Base-by-base conservation (phyloP, 495 filamentous ascomycete genomes). In the Pseudevernia furfuracea region DNA sequence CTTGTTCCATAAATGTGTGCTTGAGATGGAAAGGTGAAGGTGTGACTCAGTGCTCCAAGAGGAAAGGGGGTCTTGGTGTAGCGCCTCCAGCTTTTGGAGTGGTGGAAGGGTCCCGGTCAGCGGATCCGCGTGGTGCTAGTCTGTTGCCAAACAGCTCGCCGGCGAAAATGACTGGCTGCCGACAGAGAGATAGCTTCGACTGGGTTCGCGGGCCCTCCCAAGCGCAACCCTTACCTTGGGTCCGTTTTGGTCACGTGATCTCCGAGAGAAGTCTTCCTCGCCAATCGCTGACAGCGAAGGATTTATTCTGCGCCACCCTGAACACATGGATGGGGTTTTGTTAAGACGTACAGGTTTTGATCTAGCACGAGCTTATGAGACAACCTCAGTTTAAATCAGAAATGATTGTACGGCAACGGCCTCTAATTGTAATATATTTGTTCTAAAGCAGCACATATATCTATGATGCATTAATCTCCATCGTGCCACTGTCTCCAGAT, bases 211-310 rank as follows among this genome's bases (percentile, higher is more conserved):
- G 62, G 11, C 32, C 28, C 34, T 59, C 32, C 55, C 62, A 64
- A 59, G 62, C 62, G 62, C 53, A 38, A 64, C 62, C 62, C 32
- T 48, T 46, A 30, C 39, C 43, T 21, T 48, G 62, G 62, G 55
- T 48, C 30, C 41, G 23, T 59, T 64, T 34, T 12, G 23, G 56
- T 64, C 62, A 64, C 52, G 62, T 64, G 62, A 64, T 58, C 55
- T 37, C 11, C 30, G 48, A 11, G 37, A 37, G 32, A 44, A 30
- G 43, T 9, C n/a, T 28, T 25, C 28, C 28, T 10, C 0, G 23
- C 1, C 46, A 49, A 49, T 49, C n/a, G 10, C 10, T 46, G 43
- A 46, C 43, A 23, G 7, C 43, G 43, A 10, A 7, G 17, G 6
- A 46, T 4, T 23, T 7, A 21, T 46, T n/a, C 10, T 9, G 17